Conservation (phyloP, 202 grass and related monocot genomes). For the Miscanthus sacchariflorus region DNA sequence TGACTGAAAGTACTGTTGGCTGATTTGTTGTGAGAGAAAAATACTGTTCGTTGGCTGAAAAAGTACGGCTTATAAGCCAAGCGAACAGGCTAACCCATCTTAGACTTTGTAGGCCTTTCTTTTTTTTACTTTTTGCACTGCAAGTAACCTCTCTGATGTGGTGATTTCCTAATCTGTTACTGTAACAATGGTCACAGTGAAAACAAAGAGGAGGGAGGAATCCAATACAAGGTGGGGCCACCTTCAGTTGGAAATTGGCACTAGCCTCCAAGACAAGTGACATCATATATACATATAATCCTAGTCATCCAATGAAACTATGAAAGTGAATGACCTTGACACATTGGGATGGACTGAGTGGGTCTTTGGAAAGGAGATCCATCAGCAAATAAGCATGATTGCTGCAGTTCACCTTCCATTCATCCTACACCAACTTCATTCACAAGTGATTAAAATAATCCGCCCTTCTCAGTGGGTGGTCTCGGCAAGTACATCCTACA, state of each 20-base stretch:
- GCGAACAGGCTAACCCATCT: neutral
- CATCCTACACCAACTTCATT: conserved; percentile 40
- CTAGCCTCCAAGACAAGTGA: conserved; percentile 38
- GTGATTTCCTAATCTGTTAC: conserved; percentile 43
- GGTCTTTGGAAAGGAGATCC: conserved; percentile 29
- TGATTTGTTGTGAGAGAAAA: too few species aligned
- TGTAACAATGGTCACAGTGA: conserved; percentile 21
- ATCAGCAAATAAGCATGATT: conserved; percentile 36
- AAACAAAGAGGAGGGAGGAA: conserved; percentile 13
- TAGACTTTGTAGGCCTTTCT: conserved; percentile 3
- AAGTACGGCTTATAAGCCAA: too few species aligned
- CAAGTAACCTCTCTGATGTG: conserved; percentile 37
- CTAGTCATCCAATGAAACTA: conserved; percentile 32
- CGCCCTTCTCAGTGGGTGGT: conserved; percentile 4
- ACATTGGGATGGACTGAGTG: conserved; percentile 1
- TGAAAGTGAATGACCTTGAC: conserved; percentile 20
- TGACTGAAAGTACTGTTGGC: too few species aligned
- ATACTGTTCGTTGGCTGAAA: too few species aligned
- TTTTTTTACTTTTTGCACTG: conserved; percentile 30
- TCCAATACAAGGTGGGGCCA: conserved; percentile 48
- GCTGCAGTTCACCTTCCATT: conserved; percentile 45
- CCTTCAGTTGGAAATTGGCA: conserved; percentile 34
- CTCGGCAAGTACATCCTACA: conserved; percentile 33
- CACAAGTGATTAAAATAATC: conserved; percentile 28
- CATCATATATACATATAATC: conserved; percentile 27